phyloP scores from a whole-genome alignment of 1,284 basidiomycete genomes.

The Sporisorium sorghi region DNA sequence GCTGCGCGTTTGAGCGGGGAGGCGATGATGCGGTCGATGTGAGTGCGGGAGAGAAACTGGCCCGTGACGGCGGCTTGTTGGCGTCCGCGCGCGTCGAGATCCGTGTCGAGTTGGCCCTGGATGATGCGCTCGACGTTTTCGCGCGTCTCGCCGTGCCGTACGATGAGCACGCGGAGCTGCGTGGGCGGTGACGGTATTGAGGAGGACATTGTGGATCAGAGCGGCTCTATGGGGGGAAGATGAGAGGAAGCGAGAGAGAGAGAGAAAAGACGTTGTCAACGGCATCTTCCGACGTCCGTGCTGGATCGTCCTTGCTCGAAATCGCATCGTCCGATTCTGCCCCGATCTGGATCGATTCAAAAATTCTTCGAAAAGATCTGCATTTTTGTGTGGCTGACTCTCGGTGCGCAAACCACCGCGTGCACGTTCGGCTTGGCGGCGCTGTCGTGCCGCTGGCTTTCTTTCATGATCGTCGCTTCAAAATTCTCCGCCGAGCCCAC shows the following conservation, averaged over 20 bases:
- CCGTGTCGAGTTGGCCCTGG: constrained; percentile 67
- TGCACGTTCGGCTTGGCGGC: constrained; percentile 1
- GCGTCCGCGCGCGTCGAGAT: constrained; percentile 57
- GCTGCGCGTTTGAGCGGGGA: constrained; percentile 59
- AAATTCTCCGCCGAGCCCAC: neutral
- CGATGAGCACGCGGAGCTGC: constrained; percentile 53
- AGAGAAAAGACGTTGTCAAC: neutral
- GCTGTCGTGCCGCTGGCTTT: neutral
- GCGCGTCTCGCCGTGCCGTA: constrained; percentile 67
- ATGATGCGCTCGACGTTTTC: constrained; percentile 66
- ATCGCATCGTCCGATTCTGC: neutral
- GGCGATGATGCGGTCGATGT: constrained; percentile 58
- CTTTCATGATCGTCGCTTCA: neutral
- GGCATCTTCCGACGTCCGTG: neutral
- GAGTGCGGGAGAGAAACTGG: constrained; percentile 38
- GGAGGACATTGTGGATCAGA: neutral
- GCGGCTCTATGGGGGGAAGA: neutral
- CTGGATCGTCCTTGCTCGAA: neutral
- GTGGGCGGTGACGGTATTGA: constrained; percentile 7
- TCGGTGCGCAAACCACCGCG: constrained; percentile 2
- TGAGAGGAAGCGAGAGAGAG: neutral
- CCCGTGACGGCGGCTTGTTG: constrained; percentile 59
- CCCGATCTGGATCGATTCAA: neutral
- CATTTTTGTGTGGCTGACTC: neutral
- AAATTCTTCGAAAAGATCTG: constrained; percentile 6